phyloP scores from a whole-genome alignment of 2,329 filamentous ascomycete genomes.

The Amylocarpus encephaloides region DNA sequence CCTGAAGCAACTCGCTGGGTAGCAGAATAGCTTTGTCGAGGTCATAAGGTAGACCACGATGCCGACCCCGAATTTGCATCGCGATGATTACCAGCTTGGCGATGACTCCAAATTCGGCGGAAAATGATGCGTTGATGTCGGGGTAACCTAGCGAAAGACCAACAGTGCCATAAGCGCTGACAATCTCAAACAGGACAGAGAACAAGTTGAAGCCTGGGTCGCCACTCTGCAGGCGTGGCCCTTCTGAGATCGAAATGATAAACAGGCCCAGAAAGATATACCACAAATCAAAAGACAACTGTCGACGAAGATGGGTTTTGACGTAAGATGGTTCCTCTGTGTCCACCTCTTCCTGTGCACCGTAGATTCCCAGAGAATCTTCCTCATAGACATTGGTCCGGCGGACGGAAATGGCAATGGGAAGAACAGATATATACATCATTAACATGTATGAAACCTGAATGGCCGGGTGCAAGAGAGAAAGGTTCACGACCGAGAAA shows the following conservation, averaged over 20 bases:
- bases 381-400: constrained; percentile 97
- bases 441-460: constrained; percentile 94
- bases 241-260: constrained; percentile 85
- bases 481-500: constrained; percentile 74
- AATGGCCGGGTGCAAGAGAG: constrained; percentile 77
- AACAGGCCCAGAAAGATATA: constrained; percentile 93
- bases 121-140: constrained; percentile 70
- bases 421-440: constrained; percentile 99
- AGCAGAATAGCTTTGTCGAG: constrained; percentile 65
- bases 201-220: constrained; percentile 61
- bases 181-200: constrained; percentile 71
- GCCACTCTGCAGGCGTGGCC: constrained; percentile 54
- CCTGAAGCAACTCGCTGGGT: constrained; percentile 57
- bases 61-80: constrained; percentile 64
- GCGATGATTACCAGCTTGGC: constrained; percentile 60
- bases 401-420: constrained; percentile 91
- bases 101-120: constrained; percentile 66
- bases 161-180: constrained; percentile 91
- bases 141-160: constrained; percentile 83
- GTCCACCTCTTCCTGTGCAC: constrained; percentile 42
- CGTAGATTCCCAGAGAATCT: constrained; percentile 71
- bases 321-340: constrained; percentile 71
- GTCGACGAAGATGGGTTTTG: constrained; percentile 81
- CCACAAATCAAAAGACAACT: constrained; percentile 96
- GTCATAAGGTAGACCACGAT: constrained; percentile 62